Conservation (phyloP, 2,329 filamentous ascomycete genomes). For the Botrytis sinoallii region DNA sequence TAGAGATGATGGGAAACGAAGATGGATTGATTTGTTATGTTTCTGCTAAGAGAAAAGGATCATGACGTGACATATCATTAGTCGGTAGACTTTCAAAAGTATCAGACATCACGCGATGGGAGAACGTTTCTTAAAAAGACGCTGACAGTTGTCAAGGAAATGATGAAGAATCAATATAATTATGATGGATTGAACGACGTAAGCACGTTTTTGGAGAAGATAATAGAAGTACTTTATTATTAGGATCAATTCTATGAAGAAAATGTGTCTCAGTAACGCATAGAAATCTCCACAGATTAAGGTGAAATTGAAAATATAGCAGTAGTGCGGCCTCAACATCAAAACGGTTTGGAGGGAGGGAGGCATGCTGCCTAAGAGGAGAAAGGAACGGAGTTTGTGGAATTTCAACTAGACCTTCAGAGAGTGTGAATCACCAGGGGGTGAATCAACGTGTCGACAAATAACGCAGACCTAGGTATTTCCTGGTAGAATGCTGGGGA, state of each 20-base stretch:
- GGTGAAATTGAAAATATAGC: neutral
- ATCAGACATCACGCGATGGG: neutral
- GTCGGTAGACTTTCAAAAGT: neutral
- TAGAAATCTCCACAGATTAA: neutral
- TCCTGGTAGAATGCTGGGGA: neutral
- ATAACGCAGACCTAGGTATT: neutral
- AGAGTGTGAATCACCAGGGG: neutral
- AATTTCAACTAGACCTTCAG: neutral
- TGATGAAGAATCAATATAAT: neutral
- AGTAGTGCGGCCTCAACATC: neutral
- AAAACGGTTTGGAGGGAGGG: neutral
- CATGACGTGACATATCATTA: neutral
- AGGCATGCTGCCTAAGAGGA: neutral
- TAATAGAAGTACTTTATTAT: neutral
- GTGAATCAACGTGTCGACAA: neutral
- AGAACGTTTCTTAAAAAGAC: neutral
- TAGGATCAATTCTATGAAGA: neutral
- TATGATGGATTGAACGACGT: neutral
- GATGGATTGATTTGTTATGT: neutral
- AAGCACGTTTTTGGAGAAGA: neutral
- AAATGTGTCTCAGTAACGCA: neutral
- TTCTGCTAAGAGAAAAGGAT: too few species aligned
- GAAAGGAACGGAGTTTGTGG: neutral
- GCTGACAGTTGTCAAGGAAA: neutral
- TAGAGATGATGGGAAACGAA: neutral